phyloP scores from a whole-genome alignment of 2,329 filamentous ascomycete genomes.

The Diplodia scrobiculata region DNA sequence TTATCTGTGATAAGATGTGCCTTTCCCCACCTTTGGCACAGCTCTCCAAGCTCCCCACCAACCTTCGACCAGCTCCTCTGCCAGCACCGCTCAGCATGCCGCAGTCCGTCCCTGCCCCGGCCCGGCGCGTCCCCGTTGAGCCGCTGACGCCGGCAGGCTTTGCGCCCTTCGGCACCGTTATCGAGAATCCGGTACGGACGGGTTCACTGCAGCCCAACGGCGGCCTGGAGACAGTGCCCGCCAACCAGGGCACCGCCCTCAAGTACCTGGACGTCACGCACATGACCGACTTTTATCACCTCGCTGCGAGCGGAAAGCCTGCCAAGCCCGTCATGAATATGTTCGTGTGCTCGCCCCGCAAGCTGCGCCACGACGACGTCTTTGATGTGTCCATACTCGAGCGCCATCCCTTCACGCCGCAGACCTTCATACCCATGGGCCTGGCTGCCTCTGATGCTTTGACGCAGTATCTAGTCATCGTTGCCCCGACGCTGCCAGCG shows the following conservation, averaged over 20 bases:
- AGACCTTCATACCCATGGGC: slow-evolving; percentile 84
- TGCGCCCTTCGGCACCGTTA: slow-evolving; percentile 77
- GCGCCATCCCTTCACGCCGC: slow-evolving; percentile 88
- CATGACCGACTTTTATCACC: slow-evolving; percentile 69
- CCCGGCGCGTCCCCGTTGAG: slow-evolving; percentile 57
- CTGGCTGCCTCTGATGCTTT: slow-evolving; percentile 51
- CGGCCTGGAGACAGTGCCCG: slow-evolving; percentile 54
- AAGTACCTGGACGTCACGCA: slow-evolving; percentile 82
- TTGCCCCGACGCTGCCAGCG: slow-evolving; percentile 71
- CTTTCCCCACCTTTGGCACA: neutral
- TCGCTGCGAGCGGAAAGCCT: slow-evolving; percentile 61
- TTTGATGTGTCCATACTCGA: slow-evolving; percentile 78
- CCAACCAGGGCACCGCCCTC: slow-evolving; percentile 85
- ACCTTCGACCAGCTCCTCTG: neutral
- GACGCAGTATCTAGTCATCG: slow-evolving; percentile 76
- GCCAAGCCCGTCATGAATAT: slow-evolving; percentile 74
- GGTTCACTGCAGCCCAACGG: slow-evolving; percentile 50
- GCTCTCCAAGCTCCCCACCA: neutral
- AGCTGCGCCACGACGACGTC: slow-evolving; percentile 49
- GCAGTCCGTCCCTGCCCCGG: slow-evolving; percentile 45
- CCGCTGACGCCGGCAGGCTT: slow-evolving; percentile 72
- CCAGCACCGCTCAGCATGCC: slow-evolving; percentile 32
- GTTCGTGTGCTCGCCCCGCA: slow-evolving; percentile 78
- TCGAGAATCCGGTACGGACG: slow-evolving; percentile 66
- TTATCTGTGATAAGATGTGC: neutral